These are phyloP conservation scores for Volutella citrinella DNA, from an alignment of 2,329 filamentous ascomycete species.

Conservation along the genomic window DNA sequence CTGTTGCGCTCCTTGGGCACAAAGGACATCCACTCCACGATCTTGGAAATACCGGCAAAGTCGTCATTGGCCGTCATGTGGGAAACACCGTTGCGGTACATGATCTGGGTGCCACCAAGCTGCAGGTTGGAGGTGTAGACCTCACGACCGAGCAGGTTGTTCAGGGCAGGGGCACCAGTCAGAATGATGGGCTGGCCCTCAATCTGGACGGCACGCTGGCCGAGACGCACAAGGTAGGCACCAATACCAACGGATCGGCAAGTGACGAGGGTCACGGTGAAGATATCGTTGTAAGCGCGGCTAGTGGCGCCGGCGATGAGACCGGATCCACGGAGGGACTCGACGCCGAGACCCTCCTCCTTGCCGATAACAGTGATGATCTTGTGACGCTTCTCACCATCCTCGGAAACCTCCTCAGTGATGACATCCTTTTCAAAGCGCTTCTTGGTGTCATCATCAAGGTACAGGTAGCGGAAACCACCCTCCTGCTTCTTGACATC, in stretches of 20 bases:
- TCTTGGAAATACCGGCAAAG: constrained; percentile 96
- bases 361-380: constrained; percentile 90
- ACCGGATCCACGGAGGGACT: constrained; percentile 95
- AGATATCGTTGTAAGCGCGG: constrained; percentile 96
- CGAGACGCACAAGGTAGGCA: constrained; percentile 96
- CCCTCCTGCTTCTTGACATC: constrained; percentile 74
- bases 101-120: constrained; percentile 99
- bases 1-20: constrained; percentile 93
- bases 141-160: constrained; percentile 96
- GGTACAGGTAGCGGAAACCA: constrained; percentile 96
- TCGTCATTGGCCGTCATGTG: constrained; percentile 98
- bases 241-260: constrained; percentile 99
- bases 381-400: constrained; percentile 88
- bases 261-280: constrained; percentile 95
- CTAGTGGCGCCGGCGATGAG: constrained; percentile 97
- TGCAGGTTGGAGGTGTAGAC: constrained; percentile 99
- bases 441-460: constrained; percentile 82
- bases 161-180: constrained; percentile 93
- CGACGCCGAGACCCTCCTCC: constrained; percentile 95
- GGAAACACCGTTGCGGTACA: constrained; percentile 99
- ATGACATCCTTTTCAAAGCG: constrained; percentile 73
- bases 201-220: constrained; percentile 97
- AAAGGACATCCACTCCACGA: constrained; percentile 97
- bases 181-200: constrained; percentile 99
- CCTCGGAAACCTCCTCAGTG: constrained; percentile 81